Evolutionary conservation across 805 yeast species (phyloP), one percentile per base, ranked within the genome.

Genomic region (Hanseniaspora lindneri): DNA sequence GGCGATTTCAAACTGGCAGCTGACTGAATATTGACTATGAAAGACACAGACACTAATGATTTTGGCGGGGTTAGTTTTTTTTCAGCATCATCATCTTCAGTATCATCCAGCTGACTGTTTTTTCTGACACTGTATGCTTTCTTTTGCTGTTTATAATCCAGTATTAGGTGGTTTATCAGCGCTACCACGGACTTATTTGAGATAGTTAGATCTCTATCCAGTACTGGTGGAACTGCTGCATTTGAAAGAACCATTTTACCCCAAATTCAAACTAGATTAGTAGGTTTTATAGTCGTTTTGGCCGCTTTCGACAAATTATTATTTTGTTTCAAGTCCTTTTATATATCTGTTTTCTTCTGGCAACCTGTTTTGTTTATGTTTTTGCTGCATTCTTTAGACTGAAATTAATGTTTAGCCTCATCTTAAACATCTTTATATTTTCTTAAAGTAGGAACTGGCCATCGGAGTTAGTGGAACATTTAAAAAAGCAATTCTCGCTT

Each of bases 1-100:
- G 52, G 52, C n/a, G 52, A 49, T 17, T 49, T 49, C 11, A 49
- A n/a, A 17, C 42, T 40, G 8, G 48, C 37, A 23, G 51, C 51
- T 2, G 48, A 36, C 16, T 49, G 43, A 16, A 49, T 24, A 21
- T 42, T 41, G 2, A 49, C 48, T 10, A 49, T 32, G n/a, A 49
- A 42, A 13, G 47, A 42, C n/a, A 49, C 39, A 23, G 34, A 25
- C 8, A 46, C 39, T 13, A 28, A n/a, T 4, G 49, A 30, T 27
- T 46, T 46, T 13, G 49, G 49, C 14, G 20, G 29, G 16, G 13
- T 37, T 36, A 14, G 36, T 34, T 5, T 13, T 11, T 7, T 44
- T 27, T 23, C 49, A 23, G 6, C 21, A n/a, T 37, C 42, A 21
- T 44, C 37, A 24, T 36, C 21, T 14, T 37, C 42, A 21, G 36